Evolutionary conservation across 441 rosid genomes (phyloP), one percentile per base, ranked within the genome.

Genomic region (Gossypium schwendimanii): DNA sequence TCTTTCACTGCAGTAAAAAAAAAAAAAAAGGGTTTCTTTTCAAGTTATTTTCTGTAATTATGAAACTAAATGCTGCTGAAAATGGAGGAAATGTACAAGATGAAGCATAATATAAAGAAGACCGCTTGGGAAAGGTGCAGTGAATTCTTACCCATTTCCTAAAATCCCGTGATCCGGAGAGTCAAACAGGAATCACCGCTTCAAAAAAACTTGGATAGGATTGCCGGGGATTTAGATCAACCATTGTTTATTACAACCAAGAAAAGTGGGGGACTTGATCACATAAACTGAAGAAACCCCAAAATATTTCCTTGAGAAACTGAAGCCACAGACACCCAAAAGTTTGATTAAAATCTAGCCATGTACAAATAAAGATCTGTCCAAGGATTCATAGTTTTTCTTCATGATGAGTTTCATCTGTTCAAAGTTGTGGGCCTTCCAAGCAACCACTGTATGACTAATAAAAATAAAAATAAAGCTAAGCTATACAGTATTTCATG

Each of bases 381-480:
- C 41, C 63, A 81, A 73, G 41, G 69, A 79, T 63, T 63, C 79
- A 33, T 54, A 2, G 24, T 18, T 18, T 63, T 65, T 63, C 6
- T 28, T 9, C 55, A 74, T 70, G 74, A 83, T 75, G 79, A 67
- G 69, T 75, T 72, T 73, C 77, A 55, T 72, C 80, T 66, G 50
- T 53, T 63, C 74, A 73, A 55, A 73, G 71, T 2, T 39, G 85
- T 80, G 87, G 85, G 84, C 78, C 83, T 71, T 72, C 26, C 41
- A 55, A 1, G 53, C 12, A 69, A 72, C 61, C 71, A 62, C 71
- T n/a, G 33, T 14, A 41, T 4, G 14, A 63, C 23, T 8, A 44
- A 44, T 1, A 52, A 52, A 15, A n/a, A 63, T 61, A 59, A 70
- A 33, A 63, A 31, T 4, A n/a, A 41, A 14, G 52, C 52, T 20